phyloP scores from a whole-genome alignment of 768 basidiomycete genomes.

The Hericium erinaceus region DNA sequence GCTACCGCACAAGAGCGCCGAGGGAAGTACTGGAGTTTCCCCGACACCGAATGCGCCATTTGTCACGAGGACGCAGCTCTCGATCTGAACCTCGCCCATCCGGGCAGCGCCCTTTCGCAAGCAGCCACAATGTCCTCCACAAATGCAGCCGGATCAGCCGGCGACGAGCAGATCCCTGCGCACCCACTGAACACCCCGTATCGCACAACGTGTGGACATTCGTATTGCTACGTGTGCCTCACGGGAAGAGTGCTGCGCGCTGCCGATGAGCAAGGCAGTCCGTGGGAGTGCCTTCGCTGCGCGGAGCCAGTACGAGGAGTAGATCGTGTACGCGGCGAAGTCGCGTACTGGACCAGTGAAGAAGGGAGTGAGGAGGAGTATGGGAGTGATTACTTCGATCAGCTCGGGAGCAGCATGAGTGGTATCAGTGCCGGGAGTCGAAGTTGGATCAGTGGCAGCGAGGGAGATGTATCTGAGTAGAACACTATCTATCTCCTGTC shows the following conservation, averaged over 20 bases:
- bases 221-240: constrained; percentile 92
- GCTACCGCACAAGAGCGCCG: constrained; percentile 11
- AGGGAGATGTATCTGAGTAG: constrained; percentile 13
- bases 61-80: constrained; percentile 73
- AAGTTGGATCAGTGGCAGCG: constrained; percentile 14
- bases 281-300: constrained; percentile 85
- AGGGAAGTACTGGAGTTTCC: constrained; percentile 64
- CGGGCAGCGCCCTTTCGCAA: constrained; percentile 37
- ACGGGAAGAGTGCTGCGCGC: constrained; percentile 71
- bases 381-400: constrained; percentile 30
- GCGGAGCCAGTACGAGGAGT: constrained; percentile 53
- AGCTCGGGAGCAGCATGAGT: constrained; percentile 15
- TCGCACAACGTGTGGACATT: constrained; percentile 71
- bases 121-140: constrained; percentile 19
- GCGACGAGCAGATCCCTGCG: constrained; percentile 35
- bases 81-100: constrained; percentile 45
- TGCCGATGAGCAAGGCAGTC: constrained; percentile 53
- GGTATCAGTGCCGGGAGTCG: constrained; percentile 13
- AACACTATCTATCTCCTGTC: not conserved
- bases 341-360: constrained; percentile 20
- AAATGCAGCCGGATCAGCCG: constrained; percentile 14
- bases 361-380: constrained; percentile 49
- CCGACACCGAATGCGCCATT: constrained; percentile 78
- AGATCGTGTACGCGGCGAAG: constrained; percentile 38
- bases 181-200: constrained; percentile 78